These are phyloP conservation scores for Pichia nanzhaoensis DNA, from an alignment of 805 yeast species.

Conservation along the genomic window DNA sequence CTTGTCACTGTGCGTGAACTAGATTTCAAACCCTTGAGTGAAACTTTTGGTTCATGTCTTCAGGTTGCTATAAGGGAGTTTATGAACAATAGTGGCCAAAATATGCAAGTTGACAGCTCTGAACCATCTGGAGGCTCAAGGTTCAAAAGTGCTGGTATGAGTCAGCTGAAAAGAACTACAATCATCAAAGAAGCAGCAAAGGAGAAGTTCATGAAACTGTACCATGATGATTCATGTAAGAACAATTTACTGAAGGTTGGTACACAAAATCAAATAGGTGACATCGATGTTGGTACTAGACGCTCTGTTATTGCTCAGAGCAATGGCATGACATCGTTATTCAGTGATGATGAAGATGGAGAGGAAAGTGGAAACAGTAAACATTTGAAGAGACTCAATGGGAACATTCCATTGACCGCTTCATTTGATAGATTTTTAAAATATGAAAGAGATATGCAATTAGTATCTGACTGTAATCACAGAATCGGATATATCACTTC, in stretches of 20 bases:
- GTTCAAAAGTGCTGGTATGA: conserved; percentile 8
- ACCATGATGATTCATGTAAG: conserved; percentile 7
- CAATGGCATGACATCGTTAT: background rate
- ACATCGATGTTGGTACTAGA: conserved; percentile 7
- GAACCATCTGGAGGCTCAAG: conserved; percentile 4
- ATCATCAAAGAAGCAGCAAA: conserved; percentile 58
- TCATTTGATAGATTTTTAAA: conserved; percentile 64
- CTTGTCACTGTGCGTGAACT: conserved; percentile 39
- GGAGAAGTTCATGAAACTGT: conserved; percentile 19
- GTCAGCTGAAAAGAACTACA: conserved; percentile 46
- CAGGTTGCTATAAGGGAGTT: conserved; percentile 25
- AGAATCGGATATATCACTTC: conserved; percentile 67
- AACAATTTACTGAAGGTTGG: conserved; percentile 11
- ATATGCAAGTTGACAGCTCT: conserved; percentile 1
- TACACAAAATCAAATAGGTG: conserved; percentile 14
- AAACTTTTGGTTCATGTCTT: conserved; percentile 30
- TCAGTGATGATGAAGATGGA: conserved; percentile 1
- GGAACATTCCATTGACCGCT: conserved; percentile 47
- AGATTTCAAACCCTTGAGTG: conserved; percentile 28
- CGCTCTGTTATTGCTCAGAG: no score
- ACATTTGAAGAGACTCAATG: conserved; percentile 37
- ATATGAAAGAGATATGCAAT: conserved; percentile 54
- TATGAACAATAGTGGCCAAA: background rate
- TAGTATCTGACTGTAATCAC: conserved; percentile 56
- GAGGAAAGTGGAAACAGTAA: background rate